These are phyloP conservation scores for Wallemia ichthyophaga DNA, from an alignment of 1,284 basidiomycete species.

Conservation along the genomic window DNA sequence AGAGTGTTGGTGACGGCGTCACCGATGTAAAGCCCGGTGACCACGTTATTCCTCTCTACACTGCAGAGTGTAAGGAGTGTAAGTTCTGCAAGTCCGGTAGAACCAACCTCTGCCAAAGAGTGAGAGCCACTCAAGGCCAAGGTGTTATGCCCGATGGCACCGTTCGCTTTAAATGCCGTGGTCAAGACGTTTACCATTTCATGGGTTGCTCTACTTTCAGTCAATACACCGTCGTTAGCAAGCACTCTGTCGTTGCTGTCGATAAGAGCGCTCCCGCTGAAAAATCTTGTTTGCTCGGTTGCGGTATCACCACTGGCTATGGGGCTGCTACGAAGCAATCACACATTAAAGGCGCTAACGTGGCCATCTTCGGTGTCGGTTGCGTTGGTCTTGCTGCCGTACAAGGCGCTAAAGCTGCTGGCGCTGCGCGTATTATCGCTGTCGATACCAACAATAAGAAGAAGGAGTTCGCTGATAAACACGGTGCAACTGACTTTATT, in stretches of 20 bases:
- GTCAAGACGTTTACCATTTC: conserved; percentile 68
- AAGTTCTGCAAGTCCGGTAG: conserved; percentile 98
- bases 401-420: conserved; percentile 45
- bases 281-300: conserved; percentile 69
- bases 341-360: conserved; percentile 35
- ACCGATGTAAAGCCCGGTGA: conserved; percentile 58
- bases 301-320: conserved; percentile 93
- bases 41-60: conserved; percentile 81
- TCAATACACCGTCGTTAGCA: conserved; percentile 93
- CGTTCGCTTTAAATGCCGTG: conserved; percentile 68
- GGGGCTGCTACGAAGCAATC: conserved; percentile 44
- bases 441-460: conserved; percentile 68
- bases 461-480: conserved; percentile 64
- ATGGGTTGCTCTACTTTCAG: conserved; percentile 98
- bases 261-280: conserved; percentile 61
- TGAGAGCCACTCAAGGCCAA: conserved; percentile 77
- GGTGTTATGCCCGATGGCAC: conserved; percentile 85
- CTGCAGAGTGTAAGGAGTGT: conserved; percentile 83
- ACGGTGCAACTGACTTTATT: conserved; percentile 90
- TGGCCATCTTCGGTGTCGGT: conserved; percentile 84
- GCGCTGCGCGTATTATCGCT: conserved; percentile 66
- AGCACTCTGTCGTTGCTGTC: conserved; percentile 82
- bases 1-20: conserved; percentile 79
- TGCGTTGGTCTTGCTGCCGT: conserved; percentile 86
- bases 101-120: conserved; percentile 56